Conservation (phyloP, 441 rosid genomes). For the Pelargonium citronellum region DNA sequence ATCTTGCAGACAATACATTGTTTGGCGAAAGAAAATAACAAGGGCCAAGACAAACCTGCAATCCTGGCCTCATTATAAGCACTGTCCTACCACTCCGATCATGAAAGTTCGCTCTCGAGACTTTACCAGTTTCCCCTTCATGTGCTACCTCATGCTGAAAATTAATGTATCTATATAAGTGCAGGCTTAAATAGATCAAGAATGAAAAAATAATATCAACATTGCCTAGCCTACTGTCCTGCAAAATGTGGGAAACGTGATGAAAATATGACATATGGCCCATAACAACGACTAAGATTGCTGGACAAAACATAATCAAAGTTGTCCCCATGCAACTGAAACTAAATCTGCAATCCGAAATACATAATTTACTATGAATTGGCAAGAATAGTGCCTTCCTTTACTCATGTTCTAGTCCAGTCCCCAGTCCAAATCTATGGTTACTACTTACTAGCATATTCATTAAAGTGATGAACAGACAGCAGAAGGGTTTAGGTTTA, state of each 20-base stretch:
- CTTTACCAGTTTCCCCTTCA: slow-evolving; percentile 73
- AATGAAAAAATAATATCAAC: too few relatives aligned
- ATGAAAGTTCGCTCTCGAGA: slow-evolving; percentile 53
- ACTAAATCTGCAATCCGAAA: too few relatives aligned
- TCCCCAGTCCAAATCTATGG: too few relatives aligned
- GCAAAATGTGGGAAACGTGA: too few relatives aligned
- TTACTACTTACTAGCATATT: not conserved
- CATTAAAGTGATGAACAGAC: not conserved
- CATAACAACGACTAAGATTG: too few relatives aligned
- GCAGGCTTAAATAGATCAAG: not conserved
- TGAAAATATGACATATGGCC: too few relatives aligned
- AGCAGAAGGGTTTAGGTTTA: not conserved
- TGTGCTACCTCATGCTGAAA: slow-evolving; percentile 54
- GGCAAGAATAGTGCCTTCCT: too few relatives aligned
- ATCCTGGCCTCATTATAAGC: slow-evolving; percentile 67
- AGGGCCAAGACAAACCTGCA: slow-evolving; percentile 34
- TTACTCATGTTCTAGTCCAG: not conserved
- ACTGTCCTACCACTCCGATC: slow-evolving; percentile 57
- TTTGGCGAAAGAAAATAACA: not conserved
- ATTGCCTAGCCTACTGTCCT: too few relatives aligned
- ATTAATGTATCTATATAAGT: slow-evolving; percentile 3
- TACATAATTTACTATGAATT: too few relatives aligned
- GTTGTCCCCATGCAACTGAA: too few relatives aligned
- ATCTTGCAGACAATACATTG: not conserved
- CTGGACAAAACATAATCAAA: too few relatives aligned